Evolutionary conservation across 2,329 filamentous ascomycete genomes (phyloP), one percentile per base, ranked within the genome.

Genomic region (Coniochaeta sp.): DNA sequence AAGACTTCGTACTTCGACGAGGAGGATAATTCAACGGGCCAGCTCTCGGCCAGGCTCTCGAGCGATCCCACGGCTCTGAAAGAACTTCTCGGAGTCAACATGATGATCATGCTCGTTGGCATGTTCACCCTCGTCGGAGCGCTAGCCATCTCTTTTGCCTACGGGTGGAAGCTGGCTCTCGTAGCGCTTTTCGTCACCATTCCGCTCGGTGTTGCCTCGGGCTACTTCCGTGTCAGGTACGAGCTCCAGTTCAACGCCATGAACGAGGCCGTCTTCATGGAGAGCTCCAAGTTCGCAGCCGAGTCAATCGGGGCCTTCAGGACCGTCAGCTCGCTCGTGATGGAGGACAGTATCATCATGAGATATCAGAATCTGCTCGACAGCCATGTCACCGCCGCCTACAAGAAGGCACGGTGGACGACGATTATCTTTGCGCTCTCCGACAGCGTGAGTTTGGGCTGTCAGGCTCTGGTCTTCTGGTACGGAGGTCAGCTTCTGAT

Each of bases 81-180:
- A 69, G 83, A 88, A 69, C 75, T 89, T 6, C 79, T 87, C 66
- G 83, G 84, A 5, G 74, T 81, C 54, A 87, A 88, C 67, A 83
- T 88, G 79, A 80, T 85, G 1, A 79, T 89, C 64, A 80, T 84
- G 2, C 78, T 79, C 61, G 82, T 87, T 22, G 84, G 87, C 9
- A 68, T 88, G 24, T 87, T 90, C 68, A 88, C 83, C 56, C 72
- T 93, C 3, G 66, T 84, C 9, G 89, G 88, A 0, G 84, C 83
- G 8, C 73, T 90, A 16, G 75, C 81, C 50, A 88, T 93, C 58
- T 80, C 87, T 1, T 91, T 90, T 66, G 77, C 81, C 4, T 91
- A 88, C 69, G 87, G 88, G 1, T 93, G 90, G 90, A 93, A 91
- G 70, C 77, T 93, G 9, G 84, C 87, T 0, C 74, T 91, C 0